Conservation (phyloP, 164 flowering plant species). For the Aristolochia fimbriata region DNA sequence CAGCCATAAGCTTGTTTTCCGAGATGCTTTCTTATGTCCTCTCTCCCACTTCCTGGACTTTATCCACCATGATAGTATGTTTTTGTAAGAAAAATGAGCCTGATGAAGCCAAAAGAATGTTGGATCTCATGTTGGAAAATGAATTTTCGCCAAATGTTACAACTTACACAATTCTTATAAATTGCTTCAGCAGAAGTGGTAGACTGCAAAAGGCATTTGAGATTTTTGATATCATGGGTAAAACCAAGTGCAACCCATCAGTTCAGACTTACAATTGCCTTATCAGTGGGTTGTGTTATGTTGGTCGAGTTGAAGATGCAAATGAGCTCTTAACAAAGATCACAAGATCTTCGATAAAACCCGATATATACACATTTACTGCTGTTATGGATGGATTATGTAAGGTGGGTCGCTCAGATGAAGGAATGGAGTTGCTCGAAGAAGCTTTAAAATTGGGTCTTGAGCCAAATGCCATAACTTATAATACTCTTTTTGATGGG, state of each 20-base stretch:
- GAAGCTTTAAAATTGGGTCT: slow-evolving; percentile 55
- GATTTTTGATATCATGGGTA: slow-evolving; percentile 50
- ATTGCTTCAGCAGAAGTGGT: slow-evolving; percentile 49
- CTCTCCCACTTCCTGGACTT: slow-evolving; percentile 42
- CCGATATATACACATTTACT: slow-evolving; percentile 66
- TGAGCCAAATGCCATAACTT: slow-evolving; percentile 51
- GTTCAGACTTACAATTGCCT: slow-evolving; percentile 59
- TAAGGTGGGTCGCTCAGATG: slow-evolving; percentile 69
- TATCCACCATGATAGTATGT: slow-evolving; percentile 35
- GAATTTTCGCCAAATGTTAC: slow-evolving; percentile 47
- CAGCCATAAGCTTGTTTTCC: slow-evolving; percentile 32
- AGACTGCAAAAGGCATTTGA: slow-evolving; percentile 43
- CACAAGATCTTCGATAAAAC: slow-evolving; percentile 34
- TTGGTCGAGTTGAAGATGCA: slow-evolving; percentile 76
- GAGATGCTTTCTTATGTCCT: slow-evolving; percentile 23
- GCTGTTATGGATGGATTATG: slow-evolving; percentile 87
- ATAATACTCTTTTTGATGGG: slow-evolving; percentile 70
- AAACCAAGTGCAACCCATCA: slow-evolving; percentile 39
- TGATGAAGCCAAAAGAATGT: slow-evolving; percentile 27
- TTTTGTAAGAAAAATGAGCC: slow-evolving; percentile 39
- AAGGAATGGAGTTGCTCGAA: slow-evolving; percentile 61
- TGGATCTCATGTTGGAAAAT: slow-evolving; percentile 42
- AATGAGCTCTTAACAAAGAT: slow-evolving; percentile 38
- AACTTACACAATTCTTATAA: slow-evolving; percentile 43
- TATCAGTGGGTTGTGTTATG: slow-evolving; percentile 78